Evolutionary conservation across 2,329 filamentous ascomycete species (phyloP).

Genomic region (Epichloe bromicola): DNA sequence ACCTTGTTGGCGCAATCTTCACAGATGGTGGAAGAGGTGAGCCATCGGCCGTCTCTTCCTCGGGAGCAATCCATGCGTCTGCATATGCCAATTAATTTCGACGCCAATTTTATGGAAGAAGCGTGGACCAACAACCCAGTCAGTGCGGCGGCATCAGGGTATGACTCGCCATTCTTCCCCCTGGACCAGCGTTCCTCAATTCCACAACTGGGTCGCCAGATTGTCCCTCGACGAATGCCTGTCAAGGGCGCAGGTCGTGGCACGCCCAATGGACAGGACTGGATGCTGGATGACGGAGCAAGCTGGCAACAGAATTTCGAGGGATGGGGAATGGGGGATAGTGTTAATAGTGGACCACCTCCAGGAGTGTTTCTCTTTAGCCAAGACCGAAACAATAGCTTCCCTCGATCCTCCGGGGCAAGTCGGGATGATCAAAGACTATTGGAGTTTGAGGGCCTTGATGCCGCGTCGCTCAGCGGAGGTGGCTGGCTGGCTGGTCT

Average conservation of each 20-base stretch:
- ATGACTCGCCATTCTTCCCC: conserved; percentile 3
- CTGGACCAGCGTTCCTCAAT: not conserved
- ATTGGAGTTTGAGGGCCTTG: conserved; percentile 19
- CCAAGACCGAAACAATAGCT: conserved; percentile 9
- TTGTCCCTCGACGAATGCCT: not conserved
- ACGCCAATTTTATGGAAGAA: conserved; percentile 11
- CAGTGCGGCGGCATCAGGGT: not conserved
- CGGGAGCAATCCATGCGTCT: not conserved
- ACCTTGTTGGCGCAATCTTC: conserved; percentile 7
- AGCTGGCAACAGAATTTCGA: conserved; percentile 47
- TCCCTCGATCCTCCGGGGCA: conserved; percentile 2
- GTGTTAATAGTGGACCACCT: conserved; percentile 9
- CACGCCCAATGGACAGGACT: conserved; percentile 36
- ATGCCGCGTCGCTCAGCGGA: conserved; percentile 16
- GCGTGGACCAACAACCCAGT: conserved; percentile 11
- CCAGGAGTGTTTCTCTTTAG: conserved; percentile 19
- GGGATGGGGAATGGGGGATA: conserved; percentile 31
- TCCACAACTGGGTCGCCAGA: conserved; percentile 12
- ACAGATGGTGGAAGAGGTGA: conserved; percentile 1
- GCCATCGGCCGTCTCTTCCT: not conserved
- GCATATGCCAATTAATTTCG: conserved; percentile 11
- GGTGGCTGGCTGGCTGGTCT: conserved; percentile 23
- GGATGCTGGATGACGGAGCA: conserved; percentile 44
- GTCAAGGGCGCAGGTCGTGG: conserved; percentile 7
- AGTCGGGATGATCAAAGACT: conserved; percentile 11